phyloP scores from a whole-genome alignment of 2,329 filamentous ascomycete species.

The Aspergillus terreus region DNA sequence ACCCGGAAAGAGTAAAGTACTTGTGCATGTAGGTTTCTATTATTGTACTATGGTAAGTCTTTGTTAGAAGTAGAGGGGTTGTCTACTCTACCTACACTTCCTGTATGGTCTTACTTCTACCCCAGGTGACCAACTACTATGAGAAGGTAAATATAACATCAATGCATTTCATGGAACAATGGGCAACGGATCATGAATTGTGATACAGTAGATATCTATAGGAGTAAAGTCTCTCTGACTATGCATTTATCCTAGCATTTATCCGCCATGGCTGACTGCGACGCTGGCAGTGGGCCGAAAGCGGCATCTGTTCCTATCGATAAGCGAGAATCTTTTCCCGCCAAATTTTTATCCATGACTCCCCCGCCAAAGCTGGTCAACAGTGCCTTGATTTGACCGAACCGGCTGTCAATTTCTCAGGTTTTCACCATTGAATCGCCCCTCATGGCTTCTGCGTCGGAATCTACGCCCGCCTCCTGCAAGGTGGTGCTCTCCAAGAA shows the following conservation, averaged over 20 bases:
- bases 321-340: slow-evolving; percentile 35
- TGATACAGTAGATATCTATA: no score
- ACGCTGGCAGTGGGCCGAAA: slow-evolving; percentile 21
- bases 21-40: no score
- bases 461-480: slow-evolving; percentile 54
- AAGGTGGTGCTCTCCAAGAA: slow-evolving; percentile 88
- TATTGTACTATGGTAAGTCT: no score
- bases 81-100: no score
- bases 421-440: slow-evolving; percentile 3
- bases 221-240: neutral
- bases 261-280: neutral
- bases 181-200: no score
- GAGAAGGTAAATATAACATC: no score
- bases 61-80: no score
- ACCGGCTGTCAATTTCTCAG: neutral
- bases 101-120: no score
- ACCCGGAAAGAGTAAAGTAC: no score
- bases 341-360: slow-evolving; percentile 22
- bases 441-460: slow-evolving; percentile 30
- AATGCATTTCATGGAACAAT: no score
- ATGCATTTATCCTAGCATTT: neutral
- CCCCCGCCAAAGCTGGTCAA: slow-evolving; percentile 12
- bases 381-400: no score
- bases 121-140: no score
- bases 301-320: slow-evolving; percentile 33